These are phyloP conservation scores for Boletus sensibilis DNA, from an alignment of 768 basidiomycete genomes.

Conservation along the genomic window DNA sequence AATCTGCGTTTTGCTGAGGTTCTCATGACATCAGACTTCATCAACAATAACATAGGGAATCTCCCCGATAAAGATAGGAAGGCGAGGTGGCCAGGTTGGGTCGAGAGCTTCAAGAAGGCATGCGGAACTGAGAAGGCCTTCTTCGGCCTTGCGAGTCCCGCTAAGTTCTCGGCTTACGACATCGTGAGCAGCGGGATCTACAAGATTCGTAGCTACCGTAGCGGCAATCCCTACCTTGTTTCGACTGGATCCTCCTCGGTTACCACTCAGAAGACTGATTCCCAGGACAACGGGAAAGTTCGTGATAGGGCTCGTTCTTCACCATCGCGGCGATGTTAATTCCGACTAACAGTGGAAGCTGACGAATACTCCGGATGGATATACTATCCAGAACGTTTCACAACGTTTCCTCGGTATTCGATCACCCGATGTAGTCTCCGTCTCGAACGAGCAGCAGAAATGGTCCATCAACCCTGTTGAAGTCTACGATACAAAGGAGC, in stretches of 20 bases:
- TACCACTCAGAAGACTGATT: neutral
- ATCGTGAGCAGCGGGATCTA: neutral
- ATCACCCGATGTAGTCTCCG: too few species aligned
- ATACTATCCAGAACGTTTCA: neutral
- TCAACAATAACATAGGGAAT: neutral
- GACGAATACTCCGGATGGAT: neutral
- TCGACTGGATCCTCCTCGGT: neutral
- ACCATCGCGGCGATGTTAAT: neutral
- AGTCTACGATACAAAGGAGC: neutral
- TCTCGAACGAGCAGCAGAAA: neutral
- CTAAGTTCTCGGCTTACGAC: neutral
- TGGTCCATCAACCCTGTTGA: slow-evolving; percentile 4
- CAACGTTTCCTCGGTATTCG: too few species aligned
- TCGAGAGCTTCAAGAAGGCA: neutral
- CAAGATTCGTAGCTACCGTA: slow-evolving; percentile 2
- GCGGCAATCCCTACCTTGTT: neutral
- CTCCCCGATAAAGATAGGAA: neutral
- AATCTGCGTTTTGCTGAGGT: neutral
- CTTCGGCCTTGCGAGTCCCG: neutral
- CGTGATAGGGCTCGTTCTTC: neutral
- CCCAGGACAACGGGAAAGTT: neutral
- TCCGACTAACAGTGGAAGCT: neutral
- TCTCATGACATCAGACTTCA: neutral
- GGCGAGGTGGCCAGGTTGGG: neutral
- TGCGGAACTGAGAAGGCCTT: neutral